phyloP scores from a whole-genome alignment of 2,329 filamentous ascomycete species.

The Ceratocystis eucalypticola region DNA sequence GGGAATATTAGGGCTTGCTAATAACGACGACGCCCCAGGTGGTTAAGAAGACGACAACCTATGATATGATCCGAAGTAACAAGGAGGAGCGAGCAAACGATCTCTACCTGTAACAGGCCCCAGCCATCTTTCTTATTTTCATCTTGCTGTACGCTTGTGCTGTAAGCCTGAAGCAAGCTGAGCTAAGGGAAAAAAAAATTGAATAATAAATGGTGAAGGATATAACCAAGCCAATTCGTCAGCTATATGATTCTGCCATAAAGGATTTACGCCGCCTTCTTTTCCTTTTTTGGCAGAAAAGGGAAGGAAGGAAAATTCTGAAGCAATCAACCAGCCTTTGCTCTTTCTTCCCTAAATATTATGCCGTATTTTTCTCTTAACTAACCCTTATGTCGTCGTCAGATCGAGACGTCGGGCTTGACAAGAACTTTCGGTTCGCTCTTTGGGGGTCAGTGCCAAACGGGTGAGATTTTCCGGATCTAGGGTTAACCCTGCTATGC shows the following conservation, averaged over 20 bases:
- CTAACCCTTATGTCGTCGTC: background rate
- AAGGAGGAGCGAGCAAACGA: background rate
- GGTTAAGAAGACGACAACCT: background rate
- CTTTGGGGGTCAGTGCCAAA: background rate
- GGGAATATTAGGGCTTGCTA: background rate
- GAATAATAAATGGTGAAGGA: background rate
- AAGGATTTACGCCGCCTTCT: background rate
- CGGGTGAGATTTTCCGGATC: background rate
- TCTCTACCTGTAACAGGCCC: background rate
- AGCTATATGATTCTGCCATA: background rate
- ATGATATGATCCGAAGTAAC: background rate
- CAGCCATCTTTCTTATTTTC: background rate
- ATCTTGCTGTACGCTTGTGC: background rate
- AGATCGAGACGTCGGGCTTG: background rate
- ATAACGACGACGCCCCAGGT: background rate
- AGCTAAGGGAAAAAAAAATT: background rate
- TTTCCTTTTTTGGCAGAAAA: background rate
- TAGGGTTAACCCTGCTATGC: background rate
- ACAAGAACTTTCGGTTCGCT: background rate
- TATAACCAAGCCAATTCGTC: background rate
- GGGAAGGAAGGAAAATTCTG: background rate
- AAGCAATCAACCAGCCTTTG: background rate
- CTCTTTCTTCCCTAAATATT: background rate
- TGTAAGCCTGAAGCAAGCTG: background rate
- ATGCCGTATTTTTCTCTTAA: background rate